Base-by-base conservation (phyloP, 306 rosid genomes). In the Rosa chinensis region DNA sequence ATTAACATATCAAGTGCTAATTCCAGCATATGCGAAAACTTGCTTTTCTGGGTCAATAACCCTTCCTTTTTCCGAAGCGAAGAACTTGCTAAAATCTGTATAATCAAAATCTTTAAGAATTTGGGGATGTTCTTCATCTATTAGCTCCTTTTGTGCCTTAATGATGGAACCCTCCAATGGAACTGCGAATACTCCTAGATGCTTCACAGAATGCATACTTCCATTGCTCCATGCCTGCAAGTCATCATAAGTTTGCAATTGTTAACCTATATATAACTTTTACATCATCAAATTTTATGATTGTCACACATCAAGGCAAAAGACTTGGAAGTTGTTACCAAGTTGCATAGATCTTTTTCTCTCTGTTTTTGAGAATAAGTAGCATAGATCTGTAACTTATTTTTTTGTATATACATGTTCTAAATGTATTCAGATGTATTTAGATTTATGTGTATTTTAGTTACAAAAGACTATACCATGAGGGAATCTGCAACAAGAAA, bases 41-140 rank as follows among this genome's bases (percentile, higher is more conserved):
- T 35, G 70, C 70, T 37, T 66, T 17, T 66, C 71, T 37, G 47
- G 1, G 6, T 20, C 71, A 7, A 17, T 3, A 6, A 0, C 14
- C 47, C 28, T 66, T 66, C 48, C 48, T 39, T 66, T 42, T 66
- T 39, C 47, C 0, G 25, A 2, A 66, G 5, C 2, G 6, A 28
- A 28, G 44, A 66, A 66, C 25, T 39, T 66, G 47, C 2, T 1
- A 18, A 37, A 66, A 20, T 66, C 71, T 7, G 6, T 3, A 66
- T 39, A 66, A 20, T 87, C 89, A 81, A 64, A 88, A 39, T 87
- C 89, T 79, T 86, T 85, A 68, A 70, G 89, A 37, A 86, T 77
- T 16, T 83, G 70, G 45, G 94, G 91, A 55, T 87, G 89, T 5
- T 81, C 86, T 42, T 89, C 94, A 58, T 92, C 92, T 37, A 89